A percentile compares a stretch with the other conserved stretches of the same genome.
Conservation (phyloP, 2,329 filamentous ascomycete genomes). For the Aspergillus arachidicola region DNA sequence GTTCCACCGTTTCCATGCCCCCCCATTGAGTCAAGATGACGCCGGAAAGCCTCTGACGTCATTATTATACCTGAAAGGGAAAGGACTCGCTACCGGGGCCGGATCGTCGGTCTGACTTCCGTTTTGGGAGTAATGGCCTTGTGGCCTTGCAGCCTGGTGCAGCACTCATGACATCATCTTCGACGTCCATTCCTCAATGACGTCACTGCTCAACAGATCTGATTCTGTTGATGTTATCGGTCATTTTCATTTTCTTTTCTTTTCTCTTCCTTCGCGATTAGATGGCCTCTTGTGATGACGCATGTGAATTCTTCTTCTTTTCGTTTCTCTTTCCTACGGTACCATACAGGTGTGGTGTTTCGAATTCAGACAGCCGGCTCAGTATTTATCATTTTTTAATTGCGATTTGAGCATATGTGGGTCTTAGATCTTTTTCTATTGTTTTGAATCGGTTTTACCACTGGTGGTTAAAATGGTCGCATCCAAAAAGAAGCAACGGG, state of each 20-base stretch:
- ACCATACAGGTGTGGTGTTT: slow-evolving; percentile 8
- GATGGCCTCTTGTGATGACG: slow-evolving; percentile 19
- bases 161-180: slow-evolving; percentile 25
- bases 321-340: slow-evolving; percentile 9
- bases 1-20: not conserved
- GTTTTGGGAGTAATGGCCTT: slow-evolving; percentile 8
- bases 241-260: not conserved
- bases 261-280: not conserved
- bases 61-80: slow-evolving; percentile 18
- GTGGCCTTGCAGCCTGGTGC: slow-evolving; percentile 15
- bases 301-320: slow-evolving; percentile 11
- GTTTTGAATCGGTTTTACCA: slow-evolving; percentile 5
- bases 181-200: slow-evolving; percentile 1
- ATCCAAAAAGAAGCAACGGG: slow-evolving; percentile 21
- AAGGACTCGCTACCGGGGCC: slow-evolving; percentile 19
- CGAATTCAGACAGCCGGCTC: slow-evolving; percentile 18
- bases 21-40: slow-evolving; percentile 23
- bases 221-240: slow-evolving; percentile 4
- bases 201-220: slow-evolving; percentile 7
- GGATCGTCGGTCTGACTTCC: slow-evolving; percentile 24
- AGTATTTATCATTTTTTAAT: slow-evolving; percentile 13
- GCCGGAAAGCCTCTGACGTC: slow-evolving; percentile 26
- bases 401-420: slow-evolving; percentile 8
- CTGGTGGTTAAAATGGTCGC: slow-evolving; percentile 11
- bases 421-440: slow-evolving; percentile 18